Conservation (phyloP, 2,329 filamentous ascomycete species). For the Cytospora piceicola region DNA sequence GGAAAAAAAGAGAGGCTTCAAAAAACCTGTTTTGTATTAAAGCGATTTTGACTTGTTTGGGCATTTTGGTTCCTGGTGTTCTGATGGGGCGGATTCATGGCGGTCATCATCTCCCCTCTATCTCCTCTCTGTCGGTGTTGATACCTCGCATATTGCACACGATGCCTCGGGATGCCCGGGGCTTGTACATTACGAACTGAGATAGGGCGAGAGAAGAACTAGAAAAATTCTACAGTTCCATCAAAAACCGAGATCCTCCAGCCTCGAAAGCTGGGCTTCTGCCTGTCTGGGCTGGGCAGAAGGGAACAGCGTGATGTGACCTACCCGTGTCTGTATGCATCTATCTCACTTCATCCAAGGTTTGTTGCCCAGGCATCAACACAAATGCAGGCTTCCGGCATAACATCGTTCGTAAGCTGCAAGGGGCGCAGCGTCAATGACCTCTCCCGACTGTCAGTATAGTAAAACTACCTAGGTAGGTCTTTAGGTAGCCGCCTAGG, state of each 20-base stretch:
- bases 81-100: conserved; percentile 44
- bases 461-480: neutral
- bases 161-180: conserved; percentile 29
- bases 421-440: neutral
- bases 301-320: neutral
- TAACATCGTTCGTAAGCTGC: neutral
- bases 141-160: conserved; percentile 36
- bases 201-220: conserved; percentile 21
- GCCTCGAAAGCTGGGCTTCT: conserved; percentile 3
- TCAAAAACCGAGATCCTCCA: neutral
- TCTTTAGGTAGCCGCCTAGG: too few species aligned
- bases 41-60: conserved; percentile 42
- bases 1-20: conserved; percentile 12
- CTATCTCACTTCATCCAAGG: neutral
- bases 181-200: conserved; percentile 37
- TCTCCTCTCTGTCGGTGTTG: conserved; percentile 35
- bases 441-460: neutral
- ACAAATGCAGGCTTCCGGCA: neutral
- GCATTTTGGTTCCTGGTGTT: conserved; percentile 56
- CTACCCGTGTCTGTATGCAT: too few species aligned
- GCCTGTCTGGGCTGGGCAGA: neutral
- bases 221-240: conserved; percentile 17
- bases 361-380: neutral
- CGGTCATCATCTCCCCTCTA: conserved; percentile 43
- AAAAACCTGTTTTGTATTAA: conserved; percentile 35